A percentile compares a stretch with the other conserved stretches of the same genome.
phyloP scores from a whole-genome alignment of 352 stramenopile species.

The Albugo laibachii region DNA sequence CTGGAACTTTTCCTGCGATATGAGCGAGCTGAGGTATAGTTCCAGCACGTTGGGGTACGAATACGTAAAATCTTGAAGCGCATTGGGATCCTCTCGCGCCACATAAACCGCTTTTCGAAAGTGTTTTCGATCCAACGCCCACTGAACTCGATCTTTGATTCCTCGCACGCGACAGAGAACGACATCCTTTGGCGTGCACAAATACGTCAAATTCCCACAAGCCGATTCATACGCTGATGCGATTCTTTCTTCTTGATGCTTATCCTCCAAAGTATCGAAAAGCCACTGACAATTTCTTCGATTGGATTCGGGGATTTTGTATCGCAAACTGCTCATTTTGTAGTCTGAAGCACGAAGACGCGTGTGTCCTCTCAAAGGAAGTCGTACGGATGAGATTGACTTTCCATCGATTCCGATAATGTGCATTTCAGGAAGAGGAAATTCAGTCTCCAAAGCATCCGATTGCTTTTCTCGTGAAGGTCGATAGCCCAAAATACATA shows the following conservation, averaged over 20 bases:
- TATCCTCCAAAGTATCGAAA: conserved; percentile 8
- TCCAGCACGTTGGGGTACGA: conserved; percentile 46
- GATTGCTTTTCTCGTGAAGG: conserved; percentile 20
- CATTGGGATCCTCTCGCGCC: conserved; percentile 30
- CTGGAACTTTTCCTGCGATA: conserved; percentile 54
- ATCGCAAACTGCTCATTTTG: conserved; percentile 57
- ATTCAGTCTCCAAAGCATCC: conserved; percentile 31
- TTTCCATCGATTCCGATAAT: conserved; percentile 79
- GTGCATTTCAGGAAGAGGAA: conserved; percentile 57
- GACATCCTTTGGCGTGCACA: conserved; percentile 70
- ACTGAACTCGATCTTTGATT: conserved; percentile 56
- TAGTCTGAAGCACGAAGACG: conserved; percentile 58
- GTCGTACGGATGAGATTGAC: conserved; percentile 61
- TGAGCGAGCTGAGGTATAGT: conserved; percentile 46
- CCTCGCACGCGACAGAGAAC: conserved; percentile 66
- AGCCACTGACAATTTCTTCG: neutral
- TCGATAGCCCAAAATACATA: conserved; percentile 52
- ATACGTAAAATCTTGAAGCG: conserved; percentile 19
- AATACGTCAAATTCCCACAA: conserved; percentile 41
- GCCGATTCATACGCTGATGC: conserved; percentile 39
- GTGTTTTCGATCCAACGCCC: conserved; percentile 36
- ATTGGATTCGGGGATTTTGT: conserved; percentile 5
- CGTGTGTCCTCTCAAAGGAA: conserved; percentile 56
- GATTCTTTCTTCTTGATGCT: neutral
- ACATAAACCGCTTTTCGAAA: conserved; percentile 39